These are phyloP conservation scores for Dioscorea dumetorum DNA, from an alignment of 106 monocot genomes.

Conservation along the genomic window DNA sequence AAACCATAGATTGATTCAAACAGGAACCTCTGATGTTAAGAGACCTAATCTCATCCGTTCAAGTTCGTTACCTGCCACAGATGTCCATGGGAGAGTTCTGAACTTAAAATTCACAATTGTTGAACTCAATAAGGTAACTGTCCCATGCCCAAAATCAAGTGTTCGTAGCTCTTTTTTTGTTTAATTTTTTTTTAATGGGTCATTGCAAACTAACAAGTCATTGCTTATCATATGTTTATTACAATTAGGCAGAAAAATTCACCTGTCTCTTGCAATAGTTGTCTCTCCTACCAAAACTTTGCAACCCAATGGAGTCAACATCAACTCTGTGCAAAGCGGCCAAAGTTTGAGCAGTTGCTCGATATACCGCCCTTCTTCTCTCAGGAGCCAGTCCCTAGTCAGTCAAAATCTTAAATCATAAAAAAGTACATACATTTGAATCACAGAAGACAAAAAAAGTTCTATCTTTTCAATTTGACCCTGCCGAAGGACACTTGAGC, in stretches of 20 bases:
- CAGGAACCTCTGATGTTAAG: no score
- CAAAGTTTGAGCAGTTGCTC: slow-evolving; percentile 62
- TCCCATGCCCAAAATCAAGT: neutral
- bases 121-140: no score
- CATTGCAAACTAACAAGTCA: neutral
- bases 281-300: slow-evolving; percentile 77
- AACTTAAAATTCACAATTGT: no score
- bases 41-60: no score
- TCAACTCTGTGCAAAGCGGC: slow-evolving; percentile 81
- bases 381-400: slow-evolving; percentile 58
- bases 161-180: neutral
- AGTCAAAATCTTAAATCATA: neutral
- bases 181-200: no score
- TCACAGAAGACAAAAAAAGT: no score
- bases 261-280: slow-evolving; percentile 98
- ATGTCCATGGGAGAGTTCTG: no score
- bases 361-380: slow-evolving; percentile 58
- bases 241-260: neutral
- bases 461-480: no score
- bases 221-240: neutral
- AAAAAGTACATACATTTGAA: neutral
- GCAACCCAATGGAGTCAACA: slow-evolving; percentile 71
- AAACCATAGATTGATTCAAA: no score
- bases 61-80: no score
- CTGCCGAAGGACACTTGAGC: no score